Percentiles rank a stretch among this genome's conserved stretches.
Conservation (phyloP, 495 filamentous ascomycete species). For the Aspergillus sclerotioniger region DNA sequence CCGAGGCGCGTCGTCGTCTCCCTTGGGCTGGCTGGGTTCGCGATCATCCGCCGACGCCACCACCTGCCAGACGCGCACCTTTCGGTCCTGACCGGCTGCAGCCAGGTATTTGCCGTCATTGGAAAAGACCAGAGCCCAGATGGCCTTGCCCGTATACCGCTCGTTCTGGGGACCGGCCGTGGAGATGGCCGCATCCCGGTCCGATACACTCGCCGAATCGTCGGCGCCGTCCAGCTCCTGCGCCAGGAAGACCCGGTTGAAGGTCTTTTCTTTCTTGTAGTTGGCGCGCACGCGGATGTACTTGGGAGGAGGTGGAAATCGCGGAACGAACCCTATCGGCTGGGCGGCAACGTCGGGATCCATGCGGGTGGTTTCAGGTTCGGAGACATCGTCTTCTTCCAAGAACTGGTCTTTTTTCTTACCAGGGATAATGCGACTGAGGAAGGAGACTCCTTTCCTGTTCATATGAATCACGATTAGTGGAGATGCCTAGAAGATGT, state of each 20-base stretch:
- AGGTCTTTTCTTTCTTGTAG: conserved; percentile 80
- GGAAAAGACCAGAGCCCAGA: conserved; percentile 92
- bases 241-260: conserved; percentile 84
- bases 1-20: conserved; percentile 57
- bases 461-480: conserved; percentile 5
- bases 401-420: conserved; percentile 63
- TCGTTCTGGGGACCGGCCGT: conserved; percentile 37
- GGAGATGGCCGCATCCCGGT: conserved; percentile 28
- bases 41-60: conserved; percentile 81
- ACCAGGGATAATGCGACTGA: conserved; percentile 81
- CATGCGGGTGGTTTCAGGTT: conserved; percentile 67
- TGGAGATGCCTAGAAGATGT: too few species aligned
- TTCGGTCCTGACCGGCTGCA: conserved; percentile 79
- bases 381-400: conserved; percentile 76
- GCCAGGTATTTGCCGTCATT: conserved; percentile 91
- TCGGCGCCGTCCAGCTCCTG: conserved; percentile 65
- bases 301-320: conserved; percentile 81
- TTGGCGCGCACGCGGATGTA: conserved; percentile 84
- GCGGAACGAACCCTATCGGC: conserved; percentile 84
- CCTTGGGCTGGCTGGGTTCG: conserved; percentile 64
- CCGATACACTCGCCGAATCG: conserved; percentile 16
- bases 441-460: conserved; percentile 86
- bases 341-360: conserved; percentile 78
- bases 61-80: conserved; percentile 89
- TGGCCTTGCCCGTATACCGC: conserved; percentile 49